Percentiles rank a stretch among this genome's conserved stretches.
Conservation (phyloP, 129 eudicot species). For the Rutidosis leptorrhynchoides region DNA sequence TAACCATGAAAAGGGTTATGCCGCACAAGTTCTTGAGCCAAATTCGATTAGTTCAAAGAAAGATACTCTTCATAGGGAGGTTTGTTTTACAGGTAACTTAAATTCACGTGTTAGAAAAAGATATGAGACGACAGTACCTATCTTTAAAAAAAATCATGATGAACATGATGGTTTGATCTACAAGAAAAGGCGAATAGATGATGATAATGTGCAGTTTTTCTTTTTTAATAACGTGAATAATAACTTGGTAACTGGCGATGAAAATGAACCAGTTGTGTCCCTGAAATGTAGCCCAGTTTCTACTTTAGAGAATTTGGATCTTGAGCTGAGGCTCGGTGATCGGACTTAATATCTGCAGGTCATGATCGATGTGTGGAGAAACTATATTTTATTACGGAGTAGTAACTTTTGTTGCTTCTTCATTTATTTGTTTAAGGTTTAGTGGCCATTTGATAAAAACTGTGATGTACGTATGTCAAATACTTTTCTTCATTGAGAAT, state of each 20-base stretch:
- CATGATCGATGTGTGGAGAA: constrained; percentile 39
- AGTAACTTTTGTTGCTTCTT: constrained; percentile 29
- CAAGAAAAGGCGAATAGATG: constrained; percentile 49
- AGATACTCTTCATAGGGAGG: constrained; percentile 29
- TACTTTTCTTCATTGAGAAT: too few relatives aligned
- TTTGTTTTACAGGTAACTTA: constrained; percentile 36
- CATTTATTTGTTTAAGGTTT: not conserved
- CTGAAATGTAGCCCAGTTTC: constrained; percentile 30
- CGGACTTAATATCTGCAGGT: constrained; percentile 47
- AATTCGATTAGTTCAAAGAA: constrained; percentile 29
- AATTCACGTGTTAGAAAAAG: constrained; percentile 36
- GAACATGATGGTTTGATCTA: constrained; percentile 21
- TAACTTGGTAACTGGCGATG: constrained; percentile 25
- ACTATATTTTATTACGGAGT: constrained; percentile 23
- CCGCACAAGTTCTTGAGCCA: constrained; percentile 22
- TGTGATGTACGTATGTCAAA: too few relatives aligned
- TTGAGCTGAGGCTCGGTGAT: constrained; percentile 88
- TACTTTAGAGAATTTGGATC: constrained; percentile 63
- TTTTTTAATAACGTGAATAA: constrained; percentile 22
- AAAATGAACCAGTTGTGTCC: constrained; percentile 26
- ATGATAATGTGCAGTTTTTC: constrained; percentile 16
- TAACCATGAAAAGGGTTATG: constrained; percentile 31
- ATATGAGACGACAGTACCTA: constrained; percentile 4
- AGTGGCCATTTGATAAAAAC: too few relatives aligned
- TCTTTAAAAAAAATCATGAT: constrained; percentile 25